A percentile compares a stretch with the other conserved stretches of the same genome.
Conservation (phyloP, 257 asterid genomes). For the Rehmannia glutinosa region DNA sequence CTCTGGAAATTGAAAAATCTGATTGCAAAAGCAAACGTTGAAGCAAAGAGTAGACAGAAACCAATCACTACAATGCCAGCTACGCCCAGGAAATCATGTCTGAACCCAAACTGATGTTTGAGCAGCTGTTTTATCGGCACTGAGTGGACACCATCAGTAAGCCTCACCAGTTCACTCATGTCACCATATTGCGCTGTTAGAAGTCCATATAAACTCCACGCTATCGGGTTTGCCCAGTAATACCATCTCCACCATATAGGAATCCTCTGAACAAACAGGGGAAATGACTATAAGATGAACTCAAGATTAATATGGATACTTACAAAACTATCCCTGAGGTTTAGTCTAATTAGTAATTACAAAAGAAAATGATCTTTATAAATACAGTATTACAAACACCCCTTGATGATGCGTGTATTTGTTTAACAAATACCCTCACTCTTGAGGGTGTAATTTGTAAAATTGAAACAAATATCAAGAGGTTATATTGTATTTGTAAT, state of each 20-base stretch:
- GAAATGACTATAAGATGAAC: neutral
- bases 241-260: slow-evolving; percentile 99
- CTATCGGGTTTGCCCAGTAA: slow-evolving; percentile 85
- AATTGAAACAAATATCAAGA: too few species aligned
- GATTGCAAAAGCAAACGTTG: slow-evolving; percentile 68
- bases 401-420: too few species aligned
- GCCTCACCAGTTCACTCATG: slow-evolving; percentile 36
- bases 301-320: neutral
- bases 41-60: slow-evolving; percentile 60
- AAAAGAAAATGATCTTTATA: neutral
- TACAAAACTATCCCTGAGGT: neutral
- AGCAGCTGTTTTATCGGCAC: slow-evolving; percentile 54
- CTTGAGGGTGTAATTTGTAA: too few species aligned
- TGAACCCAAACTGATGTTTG: slow-evolving; percentile 57
- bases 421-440: too few species aligned
- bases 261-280: slow-evolving; percentile 49
- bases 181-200: slow-evolving; percentile 83
- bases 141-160: slow-evolving; percentile 47
- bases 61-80: slow-evolving; percentile 58
- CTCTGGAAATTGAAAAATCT: slow-evolving; percentile 73
- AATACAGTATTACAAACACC: too few species aligned
- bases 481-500: too few species aligned
- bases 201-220: slow-evolving; percentile 86
- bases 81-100: slow-evolving; percentile 59
- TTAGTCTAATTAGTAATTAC: neutral